A percentile compares a stretch with the other conserved stretches of the same genome.
phyloP scores from a whole-genome alignment of 164 flowering plant genomes.

The Vitis vinifera region DNA sequence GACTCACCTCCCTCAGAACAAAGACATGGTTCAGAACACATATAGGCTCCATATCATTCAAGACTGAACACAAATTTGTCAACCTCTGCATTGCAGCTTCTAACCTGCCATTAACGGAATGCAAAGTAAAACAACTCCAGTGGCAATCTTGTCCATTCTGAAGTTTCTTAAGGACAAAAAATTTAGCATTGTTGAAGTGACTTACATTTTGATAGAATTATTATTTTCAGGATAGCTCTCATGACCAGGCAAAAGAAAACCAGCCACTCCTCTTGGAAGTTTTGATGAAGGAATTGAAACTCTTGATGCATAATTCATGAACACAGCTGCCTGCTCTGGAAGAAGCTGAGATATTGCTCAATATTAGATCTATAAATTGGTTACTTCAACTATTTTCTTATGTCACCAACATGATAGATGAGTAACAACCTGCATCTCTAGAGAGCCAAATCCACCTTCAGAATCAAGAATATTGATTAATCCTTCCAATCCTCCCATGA shows the following conservation, averaged over 20 bases:
- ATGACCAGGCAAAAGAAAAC: slow-evolving; percentile 80
- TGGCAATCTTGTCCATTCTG: slow-evolving; percentile 1
- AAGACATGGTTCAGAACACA: slow-evolving; percentile 98
- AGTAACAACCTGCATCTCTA: slow-evolving; percentile 80
- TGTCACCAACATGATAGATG: slow-evolving; percentile 10
- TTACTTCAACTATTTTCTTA: background rate
- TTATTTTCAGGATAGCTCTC: slow-evolving; percentile 94
- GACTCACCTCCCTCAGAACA: slow-evolving; percentile 87
- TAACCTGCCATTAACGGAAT: slow-evolving; percentile 60
- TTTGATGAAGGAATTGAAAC: slow-evolving; percentile 56
- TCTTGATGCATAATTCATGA: slow-evolving; percentile 77
- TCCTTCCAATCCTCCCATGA: slow-evolving; percentile 99
- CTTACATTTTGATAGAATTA: slow-evolving; percentile 85
- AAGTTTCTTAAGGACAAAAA: background rate
- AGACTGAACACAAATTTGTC: slow-evolving; percentile 89
- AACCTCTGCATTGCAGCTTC: slow-evolving; percentile 99
- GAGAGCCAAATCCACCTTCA: slow-evolving; percentile 96
- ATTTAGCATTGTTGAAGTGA: background rate
- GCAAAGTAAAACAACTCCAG: background rate
- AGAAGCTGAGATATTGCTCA: slow-evolving; percentile 64
- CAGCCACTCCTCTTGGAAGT: slow-evolving; percentile 65
- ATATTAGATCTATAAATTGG: slow-evolving; percentile 26
- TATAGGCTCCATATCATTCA: slow-evolving; percentile 99
- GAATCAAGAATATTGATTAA: slow-evolving; percentile 95
- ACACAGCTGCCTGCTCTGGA: slow-evolving; percentile 94